Conservation (phyloP, 2,329 filamentous ascomycete species). For the Monascus ruber region DNA sequence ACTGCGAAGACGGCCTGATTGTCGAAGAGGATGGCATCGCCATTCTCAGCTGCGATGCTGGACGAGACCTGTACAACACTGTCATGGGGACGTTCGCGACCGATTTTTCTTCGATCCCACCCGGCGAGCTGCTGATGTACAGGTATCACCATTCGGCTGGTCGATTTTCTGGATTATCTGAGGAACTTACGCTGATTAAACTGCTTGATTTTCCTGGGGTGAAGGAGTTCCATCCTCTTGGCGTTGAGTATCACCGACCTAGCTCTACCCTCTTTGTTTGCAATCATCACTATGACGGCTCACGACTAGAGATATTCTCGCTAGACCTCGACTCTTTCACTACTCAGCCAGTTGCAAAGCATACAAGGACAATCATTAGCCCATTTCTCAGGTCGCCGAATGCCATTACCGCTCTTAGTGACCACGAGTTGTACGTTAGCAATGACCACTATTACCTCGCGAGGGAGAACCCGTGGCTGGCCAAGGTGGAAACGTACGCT, state of each 20-base stretch:
- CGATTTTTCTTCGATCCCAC: slow-evolving; percentile 1
- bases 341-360: slow-evolving; percentile 1
- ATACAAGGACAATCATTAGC: slow-evolving; percentile 2
- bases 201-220: slow-evolving; percentile 1
- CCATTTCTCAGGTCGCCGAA: slow-evolving; percentile 6
- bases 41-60: slow-evolving; percentile 5
- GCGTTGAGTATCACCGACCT: slow-evolving; percentile 6
- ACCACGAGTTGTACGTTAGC: slow-evolving; percentile 7
- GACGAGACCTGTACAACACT: slow-evolving; percentile 5
- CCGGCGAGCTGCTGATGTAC: slow-evolving; percentile 1
- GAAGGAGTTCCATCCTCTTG: slow-evolving; percentile 7
- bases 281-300: slow-evolving; percentile 6
- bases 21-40: slow-evolving; percentile 3
- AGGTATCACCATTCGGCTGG: neutral
- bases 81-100: slow-evolving; percentile 5
- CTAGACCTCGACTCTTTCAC: slow-evolving; percentile 1
- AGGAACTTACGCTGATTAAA: slow-evolving; percentile 2
- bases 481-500: slow-evolving; percentile 5
- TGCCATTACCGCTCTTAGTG: slow-evolving; percentile 3
- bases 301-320: slow-evolving; percentile 8
- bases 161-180: neutral
- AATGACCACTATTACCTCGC: slow-evolving; percentile 7
- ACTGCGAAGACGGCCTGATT: slow-evolving; percentile 10
- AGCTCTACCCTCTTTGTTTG: slow-evolving; percentile 6
- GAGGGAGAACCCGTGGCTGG: neutral